phyloP scores from a whole-genome alignment of 306 rosid species.

The Lathyrus aphaca region DNA sequence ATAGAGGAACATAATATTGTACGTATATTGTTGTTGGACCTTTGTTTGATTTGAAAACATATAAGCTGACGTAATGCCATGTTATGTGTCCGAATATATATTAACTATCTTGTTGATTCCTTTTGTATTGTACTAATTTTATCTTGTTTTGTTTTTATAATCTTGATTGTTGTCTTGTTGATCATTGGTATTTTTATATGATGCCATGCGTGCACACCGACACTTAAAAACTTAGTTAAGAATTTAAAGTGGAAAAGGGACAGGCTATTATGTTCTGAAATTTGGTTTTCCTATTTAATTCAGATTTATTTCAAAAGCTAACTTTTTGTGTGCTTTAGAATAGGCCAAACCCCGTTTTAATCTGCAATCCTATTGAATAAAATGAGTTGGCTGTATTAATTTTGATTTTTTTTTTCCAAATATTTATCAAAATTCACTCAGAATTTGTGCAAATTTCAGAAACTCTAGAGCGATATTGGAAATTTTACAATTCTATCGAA shows the following conservation, averaged over 20 bases:
- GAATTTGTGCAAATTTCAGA: too few species aligned
- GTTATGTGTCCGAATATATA: constrained; percentile 11
- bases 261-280: background rate
- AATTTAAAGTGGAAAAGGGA: constrained; percentile 23
- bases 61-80: constrained; percentile 40
- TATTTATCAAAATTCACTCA: too few species aligned
- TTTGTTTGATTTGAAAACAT: constrained; percentile 27
- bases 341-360: too few species aligned
- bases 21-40: constrained; percentile 32
- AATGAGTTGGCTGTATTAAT: too few species aligned
- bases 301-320: too few species aligned
- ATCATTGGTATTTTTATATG: constrained; percentile 27
- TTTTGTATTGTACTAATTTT: background rate
- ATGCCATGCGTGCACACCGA: constrained; percentile 52
- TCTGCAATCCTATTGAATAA: too few species aligned
- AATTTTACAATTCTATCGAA: too few species aligned
- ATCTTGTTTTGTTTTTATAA: background rate
- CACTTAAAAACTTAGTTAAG: background rate
- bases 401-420: too few species aligned
- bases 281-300: too few species aligned
- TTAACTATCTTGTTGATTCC: background rate
- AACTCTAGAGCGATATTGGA: too few species aligned
- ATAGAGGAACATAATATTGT: constrained; percentile 42
- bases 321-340: too few species aligned
- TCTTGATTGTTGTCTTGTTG: constrained; percentile 16